A percentile compares a stretch with the other conserved stretches of the same genome.
phyloP scores from a whole-genome alignment of 176 grass and related monocot species.

The Chloris gayana region DNA sequence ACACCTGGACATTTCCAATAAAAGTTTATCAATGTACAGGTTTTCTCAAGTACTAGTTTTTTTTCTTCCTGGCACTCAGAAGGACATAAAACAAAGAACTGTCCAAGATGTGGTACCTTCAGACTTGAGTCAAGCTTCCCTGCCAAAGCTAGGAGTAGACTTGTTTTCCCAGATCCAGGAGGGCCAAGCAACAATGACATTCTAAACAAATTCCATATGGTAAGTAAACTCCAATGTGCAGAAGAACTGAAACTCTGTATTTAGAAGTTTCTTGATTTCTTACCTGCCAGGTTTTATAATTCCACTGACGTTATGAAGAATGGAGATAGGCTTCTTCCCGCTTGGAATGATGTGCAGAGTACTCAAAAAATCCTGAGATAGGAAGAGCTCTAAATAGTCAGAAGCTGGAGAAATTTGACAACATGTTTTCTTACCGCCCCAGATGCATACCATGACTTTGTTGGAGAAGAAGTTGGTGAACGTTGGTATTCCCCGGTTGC shows the following conservation, averaged over 20 bases:
- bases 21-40: neutral
- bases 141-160: constrained; percentile 76
- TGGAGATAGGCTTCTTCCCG: constrained; percentile 68
- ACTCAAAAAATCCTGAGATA: constrained; percentile 63
- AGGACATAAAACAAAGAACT: neutral
- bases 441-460: constrained; percentile 62
- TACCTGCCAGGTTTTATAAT: constrained; percentile 82
- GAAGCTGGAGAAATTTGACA: constrained; percentile 4
- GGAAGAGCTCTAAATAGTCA: constrained; percentile 27
- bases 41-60: neutral
- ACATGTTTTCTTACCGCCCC: neutral
- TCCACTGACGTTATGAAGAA: constrained; percentile 86
- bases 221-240: neutral
- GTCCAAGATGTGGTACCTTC: constrained; percentile 55
- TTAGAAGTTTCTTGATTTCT: neutral
- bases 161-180: constrained; percentile 95
- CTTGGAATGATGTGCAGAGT: constrained; percentile 64
- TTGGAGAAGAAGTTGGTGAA: constrained; percentile 97
- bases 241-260: neutral
- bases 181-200: constrained; percentile 91
- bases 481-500: constrained; percentile 72
- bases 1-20: constrained; percentile 53
- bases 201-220: constrained; percentile 35
- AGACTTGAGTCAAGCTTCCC: constrained; percentile 84
- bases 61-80: neutral